Base-by-base conservation (phyloP, 2,329 filamentous ascomycete genomes). In the Ophiostoma perfectum region DNA sequence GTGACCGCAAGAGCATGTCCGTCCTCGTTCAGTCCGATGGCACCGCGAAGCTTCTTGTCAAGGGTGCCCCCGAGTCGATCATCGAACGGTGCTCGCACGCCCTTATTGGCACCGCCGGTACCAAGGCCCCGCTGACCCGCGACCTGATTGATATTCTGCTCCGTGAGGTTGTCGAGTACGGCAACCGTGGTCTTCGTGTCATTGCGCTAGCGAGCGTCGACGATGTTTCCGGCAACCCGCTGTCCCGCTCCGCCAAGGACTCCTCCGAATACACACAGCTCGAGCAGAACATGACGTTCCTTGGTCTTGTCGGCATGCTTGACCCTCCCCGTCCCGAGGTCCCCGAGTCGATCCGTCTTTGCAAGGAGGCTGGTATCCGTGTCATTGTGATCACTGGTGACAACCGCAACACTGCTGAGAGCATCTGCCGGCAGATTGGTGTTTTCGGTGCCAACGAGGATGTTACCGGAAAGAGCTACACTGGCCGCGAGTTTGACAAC, bases 1-100 rank as follows among this genome's bases (percentile, higher is more conserved):
- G 95, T 74, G 95, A 99, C 79, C 88, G 95, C 71, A 99, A 99
- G 86, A 98, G 94, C 80, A 99, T 99, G 95, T 99, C 95, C 64
- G 96, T 99, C 47, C 82, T 98, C 70, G 92, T 96, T 71, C 85
- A 90, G 72, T 84, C 85, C 67, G 89, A 86, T 68, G 82, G 83
- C 65, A 79, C 60, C 9, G 87, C 95, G 80, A 93, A 90, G 77
- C 88, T 99, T 11, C 85, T 99, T 65, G 93, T 99, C 73, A 99
- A 99, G 81, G 95, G 95, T 74, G 95, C 96, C 27, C 95, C 95
- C 5, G 95, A 99, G 79, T 92, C 93, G 12, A 89, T 99, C 73
- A 86, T 99, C 71, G 94, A 97, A 74, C 90, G 96, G 70, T 99
- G 95, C 82, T 90, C 92, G 65, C 87, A 94, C 75, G 86, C 88